Conservation (phyloP, 2,329 filamentous ascomycete species). For the Sphaerostilbella broomeana region DNA sequence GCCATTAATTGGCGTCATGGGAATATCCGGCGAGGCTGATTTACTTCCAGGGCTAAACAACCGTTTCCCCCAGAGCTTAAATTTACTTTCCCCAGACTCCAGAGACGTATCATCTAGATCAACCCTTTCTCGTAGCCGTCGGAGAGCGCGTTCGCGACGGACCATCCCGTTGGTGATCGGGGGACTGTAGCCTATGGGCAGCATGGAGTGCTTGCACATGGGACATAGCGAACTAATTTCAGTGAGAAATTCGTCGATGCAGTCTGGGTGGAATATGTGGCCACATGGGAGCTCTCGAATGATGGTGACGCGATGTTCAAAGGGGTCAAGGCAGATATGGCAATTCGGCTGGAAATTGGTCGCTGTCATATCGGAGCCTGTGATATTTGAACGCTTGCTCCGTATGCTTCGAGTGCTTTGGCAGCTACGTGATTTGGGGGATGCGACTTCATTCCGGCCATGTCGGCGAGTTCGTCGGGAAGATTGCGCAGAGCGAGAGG, state of each 20-base stretch:
- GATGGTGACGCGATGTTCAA: conserved; percentile 58
- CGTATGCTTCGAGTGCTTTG: conserved; percentile 24
- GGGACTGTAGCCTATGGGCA: conserved; percentile 62
- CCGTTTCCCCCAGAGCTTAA: conserved; percentile 31
- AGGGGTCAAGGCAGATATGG: conserved; percentile 84
- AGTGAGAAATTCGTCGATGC: conserved; percentile 78
- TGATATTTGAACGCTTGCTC: conserved; percentile 33
- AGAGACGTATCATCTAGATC: conserved; percentile 34
- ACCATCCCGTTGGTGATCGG: conserved; percentile 82
- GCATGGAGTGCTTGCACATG: conserved; percentile 76
- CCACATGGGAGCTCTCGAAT: conserved; percentile 84
- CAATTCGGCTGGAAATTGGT: conserved; percentile 72
- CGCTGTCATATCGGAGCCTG: conserved; percentile 32
- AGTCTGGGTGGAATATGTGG: conserved; percentile 90
- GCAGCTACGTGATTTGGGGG: conserved; percentile 18
- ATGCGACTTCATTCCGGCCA: conserved; percentile 23
- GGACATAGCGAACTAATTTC: conserved; percentile 82
- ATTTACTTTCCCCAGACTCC: conserved; percentile 28
- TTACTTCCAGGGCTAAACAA: conserved; percentile 26
- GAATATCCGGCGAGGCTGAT: conserved; percentile 18
- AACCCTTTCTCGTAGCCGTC: conserved; percentile 51
- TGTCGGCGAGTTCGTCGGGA: conserved; percentile 25
- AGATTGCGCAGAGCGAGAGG: conserved; percentile 24
- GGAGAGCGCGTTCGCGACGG: conserved; percentile 65
- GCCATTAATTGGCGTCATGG: conserved; percentile 21